These are phyloP conservation scores for Blepharisma stoltei DNA, from an alignment of 73 alveolate genomes.

Conservation along the genomic window DNA sequence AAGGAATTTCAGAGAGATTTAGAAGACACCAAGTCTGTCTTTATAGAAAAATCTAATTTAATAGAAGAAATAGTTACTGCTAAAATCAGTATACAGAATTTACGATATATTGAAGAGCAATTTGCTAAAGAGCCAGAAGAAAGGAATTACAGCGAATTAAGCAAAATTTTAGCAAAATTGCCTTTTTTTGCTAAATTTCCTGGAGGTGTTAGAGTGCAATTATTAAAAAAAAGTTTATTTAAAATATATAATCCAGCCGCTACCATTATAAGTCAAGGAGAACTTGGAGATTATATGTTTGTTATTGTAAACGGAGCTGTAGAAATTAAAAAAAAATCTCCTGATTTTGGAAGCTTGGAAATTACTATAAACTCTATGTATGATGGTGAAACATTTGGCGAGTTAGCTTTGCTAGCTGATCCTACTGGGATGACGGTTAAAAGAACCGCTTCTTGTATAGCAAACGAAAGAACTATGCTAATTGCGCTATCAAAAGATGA, in stretches of 20 bases:
- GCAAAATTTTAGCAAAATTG: neutral
- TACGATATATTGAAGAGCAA: neutral
- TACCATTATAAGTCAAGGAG: constrained; percentile 10
- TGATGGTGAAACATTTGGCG: constrained; percentile 34
- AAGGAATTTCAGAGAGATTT: no score
- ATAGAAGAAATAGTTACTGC: no score
- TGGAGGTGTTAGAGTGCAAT: neutral
- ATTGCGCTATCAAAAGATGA: constrained; percentile 27
- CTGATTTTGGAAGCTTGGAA: constrained; percentile 18
- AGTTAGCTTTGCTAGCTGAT: constrained; percentile 24
- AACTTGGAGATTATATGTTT: constrained; percentile 28
- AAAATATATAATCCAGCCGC: neutral
- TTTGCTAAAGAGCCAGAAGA: neutral
- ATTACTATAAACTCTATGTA: constrained; percentile 24
- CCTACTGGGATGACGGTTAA: neutral
- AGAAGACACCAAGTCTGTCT: no score
- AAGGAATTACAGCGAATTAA: neutral
- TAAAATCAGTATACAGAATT: no score
- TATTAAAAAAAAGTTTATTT: neutral
- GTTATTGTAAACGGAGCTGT: constrained; percentile 23
- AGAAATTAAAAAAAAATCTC: neutral
- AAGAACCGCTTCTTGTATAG: constrained; percentile 28
- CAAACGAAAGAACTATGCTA: constrained; percentile 28
- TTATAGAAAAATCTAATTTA: no score
- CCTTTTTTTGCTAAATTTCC: constrained; percentile 26